phyloP scores from a whole-genome alignment of 345 rosid species.

The Dipteronia dyeriana region DNA sequence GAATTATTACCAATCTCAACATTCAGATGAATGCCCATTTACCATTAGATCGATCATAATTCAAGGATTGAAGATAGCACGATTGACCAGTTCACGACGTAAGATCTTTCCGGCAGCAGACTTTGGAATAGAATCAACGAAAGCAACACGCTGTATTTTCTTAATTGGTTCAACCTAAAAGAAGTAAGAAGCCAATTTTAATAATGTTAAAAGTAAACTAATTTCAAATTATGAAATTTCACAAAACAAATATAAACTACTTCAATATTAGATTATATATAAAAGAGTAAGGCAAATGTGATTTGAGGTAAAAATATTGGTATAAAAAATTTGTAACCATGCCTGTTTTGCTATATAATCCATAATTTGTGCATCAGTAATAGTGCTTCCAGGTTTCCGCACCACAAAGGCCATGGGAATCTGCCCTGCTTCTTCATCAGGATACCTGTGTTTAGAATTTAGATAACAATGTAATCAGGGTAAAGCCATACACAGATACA shows the following conservation, averaged over 20 bases:
- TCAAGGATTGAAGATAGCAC: slow-evolving; percentile 26
- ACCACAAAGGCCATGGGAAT: slow-evolving; percentile 94
- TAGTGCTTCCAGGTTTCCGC: slow-evolving; percentile 65
- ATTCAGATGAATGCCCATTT: not conserved
- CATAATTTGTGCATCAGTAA: slow-evolving; percentile 57
- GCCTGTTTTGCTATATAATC: slow-evolving; percentile 74
- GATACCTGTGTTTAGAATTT: slow-evolving; percentile 52
- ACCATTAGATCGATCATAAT: too few species aligned
- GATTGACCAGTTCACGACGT: slow-evolving; percentile 60
- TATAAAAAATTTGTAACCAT: not conserved
- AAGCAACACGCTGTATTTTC: slow-evolving; percentile 72
- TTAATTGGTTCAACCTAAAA: slow-evolving; percentile 82
- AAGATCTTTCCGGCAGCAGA: slow-evolving; percentile 74
- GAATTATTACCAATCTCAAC: too few species aligned
- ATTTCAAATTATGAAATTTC: too few species aligned
- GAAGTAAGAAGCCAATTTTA: too few species aligned
- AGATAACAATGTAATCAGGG: not conserved
- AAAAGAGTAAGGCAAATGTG: not conserved
- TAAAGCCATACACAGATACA: not conserved
- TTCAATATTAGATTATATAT: too few species aligned
- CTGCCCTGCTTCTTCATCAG: slow-evolving; percentile 90
- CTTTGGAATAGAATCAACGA: slow-evolving; percentile 64
- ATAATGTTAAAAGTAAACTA: too few species aligned
- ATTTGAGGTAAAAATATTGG: too few species aligned
- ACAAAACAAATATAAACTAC: too few species aligned